phyloP scores from a whole-genome alignment of 768 basidiomycete genomes.

The Leccinum pellstonianum region DNA sequence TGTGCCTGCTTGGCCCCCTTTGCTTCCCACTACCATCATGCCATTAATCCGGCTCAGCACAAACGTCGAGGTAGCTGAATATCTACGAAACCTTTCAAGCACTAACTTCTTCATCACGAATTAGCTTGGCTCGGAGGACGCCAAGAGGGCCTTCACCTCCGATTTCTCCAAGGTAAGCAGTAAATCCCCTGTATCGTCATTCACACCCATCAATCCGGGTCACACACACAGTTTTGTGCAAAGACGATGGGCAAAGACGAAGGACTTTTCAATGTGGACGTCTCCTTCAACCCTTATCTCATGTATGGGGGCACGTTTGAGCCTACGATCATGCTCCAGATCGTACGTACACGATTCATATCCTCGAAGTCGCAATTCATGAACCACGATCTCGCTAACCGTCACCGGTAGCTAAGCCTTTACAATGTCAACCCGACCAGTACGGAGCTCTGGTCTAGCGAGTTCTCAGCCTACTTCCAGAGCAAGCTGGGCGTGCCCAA shows the following conservation, averaged over 20 bases:
- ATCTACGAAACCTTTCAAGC: neutral
- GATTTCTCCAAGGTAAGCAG: conserved; percentile 57
- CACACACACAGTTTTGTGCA: conserved; percentile 46
- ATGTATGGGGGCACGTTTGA: conserved; percentile 63
- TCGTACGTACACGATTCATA: conserved; percentile 44
- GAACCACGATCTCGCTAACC: neutral
- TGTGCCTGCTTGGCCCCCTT: neutral
- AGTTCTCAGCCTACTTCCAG: conserved; percentile 53
- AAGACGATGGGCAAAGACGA: conserved; percentile 55
- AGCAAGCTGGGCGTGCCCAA: conserved; percentile 48
- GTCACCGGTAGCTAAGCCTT: conserved; percentile 49
- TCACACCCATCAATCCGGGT: neutral
- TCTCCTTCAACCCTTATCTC: conserved; percentile 57
- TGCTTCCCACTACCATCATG: conserved; percentile 24
- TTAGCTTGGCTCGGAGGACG: conserved; percentile 23
- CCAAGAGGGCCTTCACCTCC: conserved; percentile 37
- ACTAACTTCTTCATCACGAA: neutral
- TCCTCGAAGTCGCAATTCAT: neutral
- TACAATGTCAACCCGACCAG: conserved; percentile 47
- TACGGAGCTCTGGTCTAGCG: conserved; percentile 55
- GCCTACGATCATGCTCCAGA: conserved; percentile 56
- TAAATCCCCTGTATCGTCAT: neutral
- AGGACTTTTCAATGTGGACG: conserved; percentile 49
- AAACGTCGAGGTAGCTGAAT: conserved; percentile 34
- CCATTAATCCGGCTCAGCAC: conserved; percentile 40